phyloP scores from a whole-genome alignment of 2,329 filamentous ascomycete genomes.

The Neonectria faginata region DNA sequence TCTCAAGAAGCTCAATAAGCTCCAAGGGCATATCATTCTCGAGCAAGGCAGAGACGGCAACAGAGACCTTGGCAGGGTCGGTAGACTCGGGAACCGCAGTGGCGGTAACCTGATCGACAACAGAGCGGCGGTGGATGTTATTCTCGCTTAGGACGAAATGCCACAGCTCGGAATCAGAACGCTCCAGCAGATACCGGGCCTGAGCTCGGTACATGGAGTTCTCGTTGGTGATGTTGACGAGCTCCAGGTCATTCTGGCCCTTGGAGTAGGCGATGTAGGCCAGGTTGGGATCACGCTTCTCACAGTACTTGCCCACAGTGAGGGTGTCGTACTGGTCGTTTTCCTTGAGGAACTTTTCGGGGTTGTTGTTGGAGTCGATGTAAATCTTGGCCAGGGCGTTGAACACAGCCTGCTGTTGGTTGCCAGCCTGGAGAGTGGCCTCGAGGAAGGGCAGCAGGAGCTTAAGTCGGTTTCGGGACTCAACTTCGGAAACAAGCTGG shows the following conservation, averaged over 20 bases:
- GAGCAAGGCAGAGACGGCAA: slow-evolving; percentile 94
- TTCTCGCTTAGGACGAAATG: slow-evolving; percentile 93
- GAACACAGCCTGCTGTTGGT: slow-evolving; percentile 96
- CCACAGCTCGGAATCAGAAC: slow-evolving; percentile 92
- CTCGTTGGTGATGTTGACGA: slow-evolving; percentile 98
- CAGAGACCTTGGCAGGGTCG: slow-evolving; percentile 93
- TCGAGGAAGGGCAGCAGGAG: slow-evolving; percentile 96
- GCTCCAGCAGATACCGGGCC: slow-evolving; percentile 91
- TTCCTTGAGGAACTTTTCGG: slow-evolving; percentile 96
- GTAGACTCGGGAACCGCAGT: slow-evolving; percentile 93
- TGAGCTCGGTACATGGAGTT: slow-evolving; percentile 99
- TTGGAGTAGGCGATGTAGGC: slow-evolving; percentile 96
- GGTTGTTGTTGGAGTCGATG: slow-evolving; percentile 98
- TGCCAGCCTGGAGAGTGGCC: slow-evolving; percentile 86
- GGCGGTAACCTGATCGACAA: slow-evolving; percentile 95
- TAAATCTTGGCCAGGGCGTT: slow-evolving; percentile 99
- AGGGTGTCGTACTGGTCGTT: slow-evolving; percentile 97
- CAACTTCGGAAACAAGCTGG: slow-evolving; percentile 93
- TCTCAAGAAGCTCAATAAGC: slow-evolving; percentile 96
- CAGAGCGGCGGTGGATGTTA: slow-evolving; percentile 92
- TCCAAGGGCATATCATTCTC: slow-evolving; percentile 91
- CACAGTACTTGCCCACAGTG: slow-evolving; percentile 95
- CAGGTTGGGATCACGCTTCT: slow-evolving; percentile 96
- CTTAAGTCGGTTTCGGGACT: slow-evolving; percentile 94
- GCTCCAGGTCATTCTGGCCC: slow-evolving; percentile 95